Evolutionary conservation across 257 asterid genomes (phyloP), one percentile per base, ranked within the genome.

Genomic region (Solanum tarapatanum): DNA sequence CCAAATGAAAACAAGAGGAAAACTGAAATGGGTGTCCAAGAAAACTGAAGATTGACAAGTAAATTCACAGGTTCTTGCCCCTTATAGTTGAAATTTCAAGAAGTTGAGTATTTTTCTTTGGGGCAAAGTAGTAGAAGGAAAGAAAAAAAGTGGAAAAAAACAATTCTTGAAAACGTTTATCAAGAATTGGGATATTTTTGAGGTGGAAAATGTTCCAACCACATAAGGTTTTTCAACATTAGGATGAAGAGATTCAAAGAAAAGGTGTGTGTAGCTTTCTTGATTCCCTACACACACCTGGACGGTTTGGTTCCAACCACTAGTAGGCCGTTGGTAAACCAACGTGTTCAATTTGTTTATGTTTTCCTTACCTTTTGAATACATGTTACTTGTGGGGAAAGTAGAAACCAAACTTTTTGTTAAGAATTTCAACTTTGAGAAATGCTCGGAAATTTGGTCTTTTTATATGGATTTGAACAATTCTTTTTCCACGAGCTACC

Each of bases 171-270:
- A 79, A 39, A 41, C 7, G 45, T 82, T 88, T 77, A 91, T 90
- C 86, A 87, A 86, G 92, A 89, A 93, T 93, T 91, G 89, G 82
- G 90, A 88, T 86, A 90, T 60, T 87, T 89, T 66, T 91, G 96
- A 90, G 96, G 95, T 88, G 91, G 80, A 88, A 37, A 91, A 51
- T 88, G 23, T 35, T 84, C 94, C 91, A 88, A 88, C 95, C 90
- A 89, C 89, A 87, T 55, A 83, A 26, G 33, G 64, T 41, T 85
- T 41, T 55, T 32, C 76, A 64, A 14, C 55, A 74, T 8, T 24
- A 45, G 58, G 45, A 68, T 64, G 37, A 84, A 84, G 79, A 64
- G 66, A 43, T 43, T 79, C 64, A 24, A 41, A 32, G 2, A 26
- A 41, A 79, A 43, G 66, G 66, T 79, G 64, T 4, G 66, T 43